Conservation (phyloP, 441 rosid genomes). For the Metrosideros polymorpha region DNA sequence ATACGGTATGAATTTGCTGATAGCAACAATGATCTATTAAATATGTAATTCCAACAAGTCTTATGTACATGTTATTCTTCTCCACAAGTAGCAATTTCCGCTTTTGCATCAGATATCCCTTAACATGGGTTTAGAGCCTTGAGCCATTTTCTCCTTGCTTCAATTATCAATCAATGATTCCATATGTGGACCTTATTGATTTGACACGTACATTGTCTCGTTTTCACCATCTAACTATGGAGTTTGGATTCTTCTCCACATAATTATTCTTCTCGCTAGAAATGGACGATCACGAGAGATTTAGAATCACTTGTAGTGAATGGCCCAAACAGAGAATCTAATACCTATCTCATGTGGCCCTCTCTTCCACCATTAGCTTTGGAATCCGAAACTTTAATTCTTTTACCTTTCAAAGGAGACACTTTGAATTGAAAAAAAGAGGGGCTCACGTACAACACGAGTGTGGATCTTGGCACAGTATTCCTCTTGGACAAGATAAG, state of each 20-base stretch:
- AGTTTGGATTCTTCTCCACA: background rate
- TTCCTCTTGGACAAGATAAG: background rate
- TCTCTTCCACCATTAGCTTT: background rate
- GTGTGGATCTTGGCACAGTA: background rate
- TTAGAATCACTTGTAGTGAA: background rate
- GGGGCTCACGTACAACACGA: background rate
- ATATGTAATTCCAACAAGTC: background rate
- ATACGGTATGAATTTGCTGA: accelerated
- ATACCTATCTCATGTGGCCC: accelerated
- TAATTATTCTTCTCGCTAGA: background rate
- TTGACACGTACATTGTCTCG: background rate
- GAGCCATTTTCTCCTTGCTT: background rate
- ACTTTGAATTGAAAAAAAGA: background rate
- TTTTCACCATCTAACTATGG: background rate
- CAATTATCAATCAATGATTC: background rate
- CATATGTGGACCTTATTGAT: background rate
- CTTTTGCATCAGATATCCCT: background rate
- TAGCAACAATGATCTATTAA: background rate
- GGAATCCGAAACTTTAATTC: background rate
- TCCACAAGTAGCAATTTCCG: background rate
- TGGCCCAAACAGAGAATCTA: background rate
- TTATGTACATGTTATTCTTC: background rate
- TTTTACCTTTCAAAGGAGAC: background rate
- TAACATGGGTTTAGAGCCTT: accelerated
- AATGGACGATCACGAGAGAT: background rate